Conservation (phyloP, 352 stramenopile genomes). For the Phytophthora hybrid region DNA sequence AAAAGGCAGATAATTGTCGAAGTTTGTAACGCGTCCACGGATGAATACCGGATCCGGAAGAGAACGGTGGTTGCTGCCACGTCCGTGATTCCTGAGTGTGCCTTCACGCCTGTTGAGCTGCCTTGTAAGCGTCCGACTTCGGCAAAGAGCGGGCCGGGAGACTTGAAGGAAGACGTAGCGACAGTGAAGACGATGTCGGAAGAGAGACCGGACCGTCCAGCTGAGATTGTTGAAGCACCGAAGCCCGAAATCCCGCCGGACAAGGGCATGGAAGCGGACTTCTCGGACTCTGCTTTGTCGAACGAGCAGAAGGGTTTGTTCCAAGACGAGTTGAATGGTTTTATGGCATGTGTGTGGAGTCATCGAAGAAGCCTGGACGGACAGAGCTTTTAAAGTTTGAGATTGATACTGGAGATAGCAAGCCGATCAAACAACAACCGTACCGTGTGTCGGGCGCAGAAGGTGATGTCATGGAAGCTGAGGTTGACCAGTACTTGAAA, state of each 20-base stretch:
- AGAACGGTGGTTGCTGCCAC: no score
- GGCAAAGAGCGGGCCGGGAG: no score
- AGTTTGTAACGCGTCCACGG: no score
- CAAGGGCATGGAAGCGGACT: not conserved
- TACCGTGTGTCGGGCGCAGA: slow-evolving; percentile 15
- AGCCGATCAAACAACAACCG: slow-evolving; percentile 12
- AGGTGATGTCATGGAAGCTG: slow-evolving; percentile 11
- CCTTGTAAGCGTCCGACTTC: no score
- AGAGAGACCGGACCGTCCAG: not conserved
- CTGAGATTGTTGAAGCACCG: not conserved
- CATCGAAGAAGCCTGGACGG: not conserved
- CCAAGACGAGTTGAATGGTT: not conserved
- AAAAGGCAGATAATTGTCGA: no score
- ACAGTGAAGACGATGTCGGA: not conserved
- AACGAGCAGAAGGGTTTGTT: not conserved
- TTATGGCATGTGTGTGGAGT: slow-evolving; percentile 6
- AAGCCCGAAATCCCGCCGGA: not conserved
- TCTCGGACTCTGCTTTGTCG: not conserved
- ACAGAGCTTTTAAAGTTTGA: slow-evolving; percentile 15
- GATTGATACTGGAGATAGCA: slow-evolving; percentile 9
- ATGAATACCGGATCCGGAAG: no score
- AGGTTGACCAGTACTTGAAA: slow-evolving; percentile 11
- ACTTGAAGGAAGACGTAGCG: no score
- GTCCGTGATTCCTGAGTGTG: no score
- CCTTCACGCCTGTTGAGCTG: no score